Base-by-base conservation (phyloP, 78 protist genomes). In the Acrasis kona region DNA sequence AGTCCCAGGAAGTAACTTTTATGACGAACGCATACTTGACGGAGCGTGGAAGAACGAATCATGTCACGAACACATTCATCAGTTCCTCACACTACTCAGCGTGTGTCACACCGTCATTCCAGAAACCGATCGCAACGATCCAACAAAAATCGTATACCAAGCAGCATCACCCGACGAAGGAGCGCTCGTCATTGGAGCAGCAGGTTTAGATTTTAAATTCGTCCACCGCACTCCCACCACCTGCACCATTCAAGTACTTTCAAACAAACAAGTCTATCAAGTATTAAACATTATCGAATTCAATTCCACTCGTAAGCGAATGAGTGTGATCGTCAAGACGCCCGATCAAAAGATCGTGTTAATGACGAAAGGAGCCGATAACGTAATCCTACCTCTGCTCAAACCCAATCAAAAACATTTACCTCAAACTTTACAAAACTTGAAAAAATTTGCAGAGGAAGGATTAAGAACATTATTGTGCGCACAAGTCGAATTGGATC, bases 81-180 rank as follows among this genome's bases (percentile, higher is more conserved):
- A 80, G 31, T 80, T 89, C 39, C 71, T 89, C 27, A 66, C 74
- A 1, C 61, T 86, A 19, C 42, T 89, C 41, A 67, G 89, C 8
- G 73, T 86, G 29, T 85, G 89, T 29, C 91, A 91, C 80, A 78
- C 92, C 1, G 95, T 91, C 0, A 57, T 91, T 9, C 91, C 92
- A 10, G 87, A 87, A 57, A 64, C 65, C 38, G 83, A 84, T 42
- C 79, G 68, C 36, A 19, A 10, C 29, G n/a, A 4, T 19, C 74
- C 29, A 29, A n/a, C n/a, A n/a, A 37, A 38, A 42, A 5, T 76
- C 29, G 32, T 2, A 86, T 92, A 87, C 73, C 86, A 90, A 10
- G 93, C 94, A 0, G 37, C 95, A 10, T 93, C 96, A 64, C 96
- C 97, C 5, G 96, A 94, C 78, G 97, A 93, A 64, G 73, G 12